phyloP scores from a whole-genome alignment of 75 land plant genomes.

The Picea sitchensis region DNA sequence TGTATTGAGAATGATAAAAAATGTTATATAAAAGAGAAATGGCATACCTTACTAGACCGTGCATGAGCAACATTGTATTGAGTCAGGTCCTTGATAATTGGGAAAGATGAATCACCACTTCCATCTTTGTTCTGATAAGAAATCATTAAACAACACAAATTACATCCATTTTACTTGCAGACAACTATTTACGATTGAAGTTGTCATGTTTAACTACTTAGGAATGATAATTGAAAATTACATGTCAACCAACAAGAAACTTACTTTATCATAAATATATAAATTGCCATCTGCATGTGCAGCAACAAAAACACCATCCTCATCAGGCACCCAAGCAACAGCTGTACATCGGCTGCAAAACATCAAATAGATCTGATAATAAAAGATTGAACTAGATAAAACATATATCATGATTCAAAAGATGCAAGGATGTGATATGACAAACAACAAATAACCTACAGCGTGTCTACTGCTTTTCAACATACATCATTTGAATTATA shows the following conservation, averaged over 20 bases:
- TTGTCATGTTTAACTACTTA: background rate
- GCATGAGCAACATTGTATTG: slow-evolving; percentile 94
- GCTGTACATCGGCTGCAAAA: slow-evolving; percentile 83
- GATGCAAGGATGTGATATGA: background rate
- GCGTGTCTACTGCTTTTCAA: background rate
- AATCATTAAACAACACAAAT: background rate
- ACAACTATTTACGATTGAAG: background rate
- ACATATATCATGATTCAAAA: background rate
- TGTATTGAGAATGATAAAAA: background rate
- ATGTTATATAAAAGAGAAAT: no score
- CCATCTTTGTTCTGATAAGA: slow-evolving; percentile 83
- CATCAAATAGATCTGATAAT: background rate
- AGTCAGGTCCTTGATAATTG: slow-evolving; percentile 78
- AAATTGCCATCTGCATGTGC: slow-evolving; percentile 98
- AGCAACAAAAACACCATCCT: slow-evolving; percentile 85
- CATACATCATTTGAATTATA: no score
- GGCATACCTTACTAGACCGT: slow-evolving; percentile 80
- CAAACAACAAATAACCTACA: background rate
- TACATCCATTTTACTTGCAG: background rate
- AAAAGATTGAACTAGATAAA: background rate
- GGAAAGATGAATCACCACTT: slow-evolving; percentile 85
- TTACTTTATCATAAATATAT: slow-evolving; percentile 93
- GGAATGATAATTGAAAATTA: background rate
- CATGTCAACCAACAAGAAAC: background rate
- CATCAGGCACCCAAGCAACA: slow-evolving; percentile 87